Base-by-base conservation (phyloP, 176 grass and related monocot genomes). In the Thalia dealbata region DNA sequence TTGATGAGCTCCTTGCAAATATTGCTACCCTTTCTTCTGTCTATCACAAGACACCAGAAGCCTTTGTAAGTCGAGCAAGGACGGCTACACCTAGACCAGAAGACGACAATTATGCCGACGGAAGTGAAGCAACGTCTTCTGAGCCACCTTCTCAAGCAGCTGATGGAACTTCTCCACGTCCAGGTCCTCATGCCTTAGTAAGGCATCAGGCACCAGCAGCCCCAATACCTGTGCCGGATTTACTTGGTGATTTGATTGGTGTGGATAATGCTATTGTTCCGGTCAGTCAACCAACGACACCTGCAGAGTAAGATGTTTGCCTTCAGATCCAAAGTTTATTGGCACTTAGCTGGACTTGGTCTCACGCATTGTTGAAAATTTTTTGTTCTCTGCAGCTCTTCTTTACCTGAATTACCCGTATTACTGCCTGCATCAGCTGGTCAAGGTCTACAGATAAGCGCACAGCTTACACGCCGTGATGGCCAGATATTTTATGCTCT, bases 11-110 rank as follows among this genome's bases (percentile, higher is more conserved):
- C 35, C 83, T 99, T 80, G 88, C 87, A 68, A 99, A 99, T 63
- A 99, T 99, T 84, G 91, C 95, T 58, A 99, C 95, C 44, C 84
- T 99, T 38, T 99, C 95, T 64, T 99, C 95, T 73, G 87, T 99
- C 73, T 99, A 93, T 84, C 95, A 99, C 81, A 99, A 99, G 68
- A 88, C 88, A 74, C 90, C 95, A 76, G 95, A 93, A 79, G 70
- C 87, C 75, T 99, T 99, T 75, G 81, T 99, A 23, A 99, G 83
- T 74, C 87, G 87, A 81, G 90, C 87, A 50, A 99, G 91, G 84
- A 78, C 88, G 59, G 83, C 84, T 73, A 71, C 70, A 48, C 32
- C 87, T 69, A 91, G 64, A 76, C 78, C 73, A 44, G 95, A 99
- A 19, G 95, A 99, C 61, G 95, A 99, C 73, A 90, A 99, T 72